phyloP scores from a whole-genome alignment of 257 asterid species.

The Primulina huaijiensis region DNA sequence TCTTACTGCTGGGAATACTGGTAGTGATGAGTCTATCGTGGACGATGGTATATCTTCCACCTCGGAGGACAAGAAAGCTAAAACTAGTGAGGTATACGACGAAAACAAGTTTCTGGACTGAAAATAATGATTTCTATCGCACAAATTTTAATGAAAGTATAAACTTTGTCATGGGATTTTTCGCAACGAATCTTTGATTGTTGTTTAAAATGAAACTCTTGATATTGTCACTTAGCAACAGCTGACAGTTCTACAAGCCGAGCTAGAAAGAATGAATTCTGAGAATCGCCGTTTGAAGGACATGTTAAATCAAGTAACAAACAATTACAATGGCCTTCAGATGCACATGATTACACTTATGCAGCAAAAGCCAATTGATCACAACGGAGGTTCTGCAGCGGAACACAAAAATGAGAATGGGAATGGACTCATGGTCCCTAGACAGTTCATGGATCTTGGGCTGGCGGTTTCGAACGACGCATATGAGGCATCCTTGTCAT shows the following conservation, averaged over 20 bases:
- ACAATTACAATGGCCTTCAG: slow-evolving; percentile 47
- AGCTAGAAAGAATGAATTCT: slow-evolving; percentile 49
- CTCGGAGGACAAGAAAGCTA: slow-evolving; percentile 46
- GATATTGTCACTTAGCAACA: slow-evolving; percentile 13
- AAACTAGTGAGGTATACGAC: slow-evolving; percentile 47
- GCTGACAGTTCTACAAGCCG: slow-evolving; percentile 57
- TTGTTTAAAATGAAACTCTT: not conserved
- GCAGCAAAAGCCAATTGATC: slow-evolving; percentile 45
- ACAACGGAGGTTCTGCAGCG: slow-evolving; percentile 25
- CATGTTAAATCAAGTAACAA: slow-evolving; percentile 42
- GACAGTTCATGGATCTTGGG: slow-evolving; percentile 89
- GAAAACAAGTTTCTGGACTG: not conserved
- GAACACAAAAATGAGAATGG: slow-evolving; percentile 33
- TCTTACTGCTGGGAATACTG: slow-evolving; percentile 57
- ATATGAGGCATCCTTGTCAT: slow-evolving; percentile 53
- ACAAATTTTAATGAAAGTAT: too few species aligned
- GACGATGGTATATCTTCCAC: slow-evolving; percentile 48
- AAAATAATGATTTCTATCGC: too few species aligned
- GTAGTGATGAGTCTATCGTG: slow-evolving; percentile 57
- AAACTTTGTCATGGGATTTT: too few species aligned
- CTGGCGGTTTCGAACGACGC: slow-evolving; percentile 37
- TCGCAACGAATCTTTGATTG: not conserved
- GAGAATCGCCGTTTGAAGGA: slow-evolving; percentile 57
- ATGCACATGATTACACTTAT: slow-evolving; percentile 49
- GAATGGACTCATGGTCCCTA: slow-evolving; percentile 47